phyloP scores from a whole-genome alignment of 257 asterid genomes.

The Ocimum tenuiflorum region DNA sequence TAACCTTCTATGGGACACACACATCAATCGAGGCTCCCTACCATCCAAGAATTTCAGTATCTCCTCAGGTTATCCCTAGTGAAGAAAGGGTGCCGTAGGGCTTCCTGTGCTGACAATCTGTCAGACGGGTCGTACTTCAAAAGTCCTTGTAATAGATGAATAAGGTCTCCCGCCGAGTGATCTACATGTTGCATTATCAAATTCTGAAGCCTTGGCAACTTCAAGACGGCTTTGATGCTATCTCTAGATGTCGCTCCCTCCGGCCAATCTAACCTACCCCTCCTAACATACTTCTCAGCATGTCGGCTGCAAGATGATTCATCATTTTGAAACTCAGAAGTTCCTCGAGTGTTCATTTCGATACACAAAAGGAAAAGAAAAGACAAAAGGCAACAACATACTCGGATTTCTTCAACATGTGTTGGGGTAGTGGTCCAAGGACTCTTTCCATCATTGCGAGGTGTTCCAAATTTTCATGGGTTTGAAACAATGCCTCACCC shows the following conservation, averaged over 20 bases:
- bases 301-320: constrained; percentile 40
- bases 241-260: constrained; percentile 84
- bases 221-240: constrained; percentile 63
- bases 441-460: constrained; percentile 97
- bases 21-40: neutral
- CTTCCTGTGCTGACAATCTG: constrained; percentile 66
- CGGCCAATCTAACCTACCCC: constrained; percentile 79
- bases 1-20: constrained; percentile 13
- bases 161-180: constrained; percentile 86
- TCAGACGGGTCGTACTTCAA: constrained; percentile 66
- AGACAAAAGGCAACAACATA: constrained; percentile 24
- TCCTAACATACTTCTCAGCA: constrained; percentile 65
- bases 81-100: constrained; percentile 70
- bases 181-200: constrained; percentile 88
- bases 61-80: constrained; percentile 46
- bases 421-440: constrained; percentile 71
- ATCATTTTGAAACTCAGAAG: neutral
- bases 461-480: constrained; percentile 88
- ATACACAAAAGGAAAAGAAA: neutral
- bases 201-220: constrained; percentile 75
- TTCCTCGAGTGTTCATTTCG: neutral
- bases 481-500: constrained; percentile 90
- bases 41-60: constrained; percentile 17
- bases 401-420: constrained; percentile 74
- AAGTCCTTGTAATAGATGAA: constrained; percentile 72